Evolutionary conservation across 2,329 filamentous ascomycete genomes (phyloP).

Genomic region (Colletotrichum acutatum): DNA sequence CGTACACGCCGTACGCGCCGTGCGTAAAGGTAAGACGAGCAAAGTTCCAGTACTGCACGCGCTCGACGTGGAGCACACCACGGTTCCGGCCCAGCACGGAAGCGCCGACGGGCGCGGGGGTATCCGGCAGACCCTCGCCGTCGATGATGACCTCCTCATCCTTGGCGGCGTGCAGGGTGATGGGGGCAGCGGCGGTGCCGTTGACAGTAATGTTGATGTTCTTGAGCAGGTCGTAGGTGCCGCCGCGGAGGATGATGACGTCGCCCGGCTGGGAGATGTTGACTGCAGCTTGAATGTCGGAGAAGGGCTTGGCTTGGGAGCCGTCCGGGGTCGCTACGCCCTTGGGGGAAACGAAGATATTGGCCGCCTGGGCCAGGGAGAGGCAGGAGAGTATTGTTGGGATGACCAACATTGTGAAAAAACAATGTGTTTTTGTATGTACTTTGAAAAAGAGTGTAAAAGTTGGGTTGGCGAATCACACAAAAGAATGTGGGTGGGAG

Average conservation of each 20-base stretch:
- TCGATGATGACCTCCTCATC: conserved; percentile 57
- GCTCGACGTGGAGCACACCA: conserved; percentile 58
- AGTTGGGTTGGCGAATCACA: background rate
- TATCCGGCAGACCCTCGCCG: conserved; percentile 52
- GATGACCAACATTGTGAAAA: conserved; percentile 10
- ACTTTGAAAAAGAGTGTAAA: conserved; percentile 21
- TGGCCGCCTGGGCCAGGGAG: conserved; percentile 40
- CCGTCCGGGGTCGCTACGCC: conserved; percentile 51
- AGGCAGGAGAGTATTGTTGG: conserved; percentile 19
- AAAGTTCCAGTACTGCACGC: conserved; percentile 46
- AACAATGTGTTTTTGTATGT: background rate
- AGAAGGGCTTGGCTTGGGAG: conserved; percentile 51
- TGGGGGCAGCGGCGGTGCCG: conserved; percentile 51
- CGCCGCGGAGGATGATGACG: conserved; percentile 47
- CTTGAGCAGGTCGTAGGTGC: conserved; percentile 52
- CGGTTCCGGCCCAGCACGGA: conserved; percentile 52
- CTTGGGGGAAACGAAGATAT: conserved; percentile 57
- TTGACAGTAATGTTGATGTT: conserved; percentile 60
- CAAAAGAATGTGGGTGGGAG: background rate
- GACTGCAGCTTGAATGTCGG: conserved; percentile 58
- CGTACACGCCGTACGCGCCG: conserved; percentile 49
- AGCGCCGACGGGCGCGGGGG: conserved; percentile 53
- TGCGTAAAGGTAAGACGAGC: conserved; percentile 49
- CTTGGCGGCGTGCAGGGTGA: conserved; percentile 54
- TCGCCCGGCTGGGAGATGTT: conserved; percentile 57